Evolutionary conservation across 495 filamentous ascomycete genomes (phyloP).

Genomic region (Beverwykella pulmonaria): DNA sequence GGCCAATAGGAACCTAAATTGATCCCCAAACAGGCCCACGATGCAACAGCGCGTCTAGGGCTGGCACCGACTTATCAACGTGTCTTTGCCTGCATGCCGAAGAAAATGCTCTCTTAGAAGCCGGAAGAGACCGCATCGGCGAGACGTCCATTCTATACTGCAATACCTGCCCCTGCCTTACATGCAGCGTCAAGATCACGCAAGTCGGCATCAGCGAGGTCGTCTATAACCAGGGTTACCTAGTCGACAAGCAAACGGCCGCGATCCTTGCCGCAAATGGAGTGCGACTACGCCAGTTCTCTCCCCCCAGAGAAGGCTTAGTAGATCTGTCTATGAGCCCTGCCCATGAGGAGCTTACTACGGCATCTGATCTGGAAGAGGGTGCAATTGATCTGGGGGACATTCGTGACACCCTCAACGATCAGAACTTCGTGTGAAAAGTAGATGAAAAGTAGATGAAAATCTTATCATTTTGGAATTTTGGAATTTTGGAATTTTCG

Average conservation of each 20-base stretch:
- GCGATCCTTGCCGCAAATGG: conserved; percentile 33
- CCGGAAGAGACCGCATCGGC: conserved; percentile 85
- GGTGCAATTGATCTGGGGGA: not conserved
- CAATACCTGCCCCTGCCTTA: conserved; percentile 95
- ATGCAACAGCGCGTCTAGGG: conserved; percentile 74
- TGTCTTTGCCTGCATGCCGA: conserved; percentile 96
- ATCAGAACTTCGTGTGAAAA: not conserved
- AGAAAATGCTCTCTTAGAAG: conserved; percentile 94
- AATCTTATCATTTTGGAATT: too few relatives aligned
- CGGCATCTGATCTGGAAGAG: not conserved
- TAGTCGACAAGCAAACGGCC: conserved; percentile 70
- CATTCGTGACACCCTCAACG: not conserved
- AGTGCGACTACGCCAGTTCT: conserved; percentile 35
- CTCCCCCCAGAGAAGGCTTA: conserved; percentile 31
- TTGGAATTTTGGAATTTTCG: too few relatives aligned
- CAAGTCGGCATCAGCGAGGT: conserved; percentile 96
- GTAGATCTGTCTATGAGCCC: conserved; percentile 26
- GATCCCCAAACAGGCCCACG: too few relatives aligned
- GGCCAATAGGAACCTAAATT: too few relatives aligned
- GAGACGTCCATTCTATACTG: conserved; percentile 83
- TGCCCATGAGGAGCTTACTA: not conserved
- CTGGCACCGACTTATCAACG: conserved; percentile 74
- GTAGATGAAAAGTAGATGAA: too few relatives aligned
- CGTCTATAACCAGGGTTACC: conserved; percentile 89
- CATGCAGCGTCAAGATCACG: conserved; percentile 96